Conservation (phyloP, 495 filamentous ascomycete genomes). For the Articulospora tetracladia region DNA sequence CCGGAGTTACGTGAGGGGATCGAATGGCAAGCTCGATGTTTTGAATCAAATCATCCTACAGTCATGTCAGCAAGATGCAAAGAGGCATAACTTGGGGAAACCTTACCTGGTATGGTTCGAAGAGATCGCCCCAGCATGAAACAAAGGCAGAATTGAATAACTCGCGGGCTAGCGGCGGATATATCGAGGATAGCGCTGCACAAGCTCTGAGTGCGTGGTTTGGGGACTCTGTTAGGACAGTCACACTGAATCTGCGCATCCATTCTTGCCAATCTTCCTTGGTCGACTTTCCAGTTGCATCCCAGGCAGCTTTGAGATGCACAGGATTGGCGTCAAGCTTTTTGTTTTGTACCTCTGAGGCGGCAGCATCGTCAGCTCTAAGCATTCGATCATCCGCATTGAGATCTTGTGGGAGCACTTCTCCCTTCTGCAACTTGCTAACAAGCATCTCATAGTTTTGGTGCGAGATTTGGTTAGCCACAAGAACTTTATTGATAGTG, state of each 20-base stretch:
- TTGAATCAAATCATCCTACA: conserved; percentile 77
- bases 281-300: conserved; percentile 90
- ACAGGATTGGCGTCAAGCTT: conserved; percentile 95
- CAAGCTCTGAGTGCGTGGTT: conserved; percentile 93
- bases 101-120: conserved; percentile 67
- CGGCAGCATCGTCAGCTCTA: conserved; percentile 72
- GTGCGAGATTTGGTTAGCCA: conserved; percentile 70
- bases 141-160: conserved; percentile 98
- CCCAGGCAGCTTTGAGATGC: conserved; percentile 96
- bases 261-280: conserved; percentile 99
- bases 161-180: conserved; percentile 85
- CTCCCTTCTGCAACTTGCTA: conserved; percentile 87
- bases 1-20: conserved; percentile 88
- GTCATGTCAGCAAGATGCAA: neutral
- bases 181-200: conserved; percentile 83
- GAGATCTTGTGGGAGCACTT: conserved; percentile 89
- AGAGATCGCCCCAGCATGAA: conserved; percentile 97
- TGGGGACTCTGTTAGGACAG: conserved; percentile 90
- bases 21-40: conserved; percentile 94
- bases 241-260: conserved; percentile 94
- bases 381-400: conserved; percentile 83
- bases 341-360: conserved; percentile 82
- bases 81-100: neutral
- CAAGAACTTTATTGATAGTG: conserved; percentile 76
- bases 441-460: conserved; percentile 88